Conservation (phyloP, 2,329 filamentous ascomycete species). For the Kalmusia sp. region DNA sequence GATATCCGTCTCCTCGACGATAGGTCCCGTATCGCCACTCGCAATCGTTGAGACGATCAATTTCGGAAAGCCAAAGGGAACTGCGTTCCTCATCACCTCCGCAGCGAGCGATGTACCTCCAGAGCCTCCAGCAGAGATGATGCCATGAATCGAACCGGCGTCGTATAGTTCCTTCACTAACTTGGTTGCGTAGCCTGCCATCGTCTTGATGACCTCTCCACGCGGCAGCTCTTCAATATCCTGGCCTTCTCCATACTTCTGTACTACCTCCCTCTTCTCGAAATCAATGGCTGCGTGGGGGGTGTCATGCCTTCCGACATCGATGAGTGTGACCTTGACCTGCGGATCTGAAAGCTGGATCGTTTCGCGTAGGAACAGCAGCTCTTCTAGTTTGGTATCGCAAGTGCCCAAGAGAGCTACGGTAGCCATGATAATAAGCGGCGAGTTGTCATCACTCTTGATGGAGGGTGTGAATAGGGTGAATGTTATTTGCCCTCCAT, state of each 20-base stretch:
- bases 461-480: not conserved
- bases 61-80: slow-evolving; percentile 73
- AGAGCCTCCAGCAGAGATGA: slow-evolving; percentile 68
- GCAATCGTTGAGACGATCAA: slow-evolving; percentile 74
- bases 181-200: slow-evolving; percentile 58
- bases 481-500: not conserved
- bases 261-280: slow-evolving; percentile 51
- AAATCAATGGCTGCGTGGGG: slow-evolving; percentile 58
- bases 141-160: slow-evolving; percentile 57
- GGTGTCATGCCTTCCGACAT: slow-evolving; percentile 59
- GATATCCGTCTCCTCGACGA: slow-evolving; percentile 74
- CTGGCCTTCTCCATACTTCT: slow-evolving; percentile 28
- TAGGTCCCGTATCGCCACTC: slow-evolving; percentile 68
- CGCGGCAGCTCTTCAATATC: slow-evolving; percentile 54
- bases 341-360: slow-evolving; percentile 45
- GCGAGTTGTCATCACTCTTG: not conserved
- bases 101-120: slow-evolving; percentile 68
- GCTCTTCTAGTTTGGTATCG: slow-evolving; percentile 69
- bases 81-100: slow-evolving; percentile 64
- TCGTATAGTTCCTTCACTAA: slow-evolving; percentile 52
- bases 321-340: slow-evolving; percentile 57
- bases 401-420: slow-evolving; percentile 68
- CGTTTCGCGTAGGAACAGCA: slow-evolving; percentile 60
- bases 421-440: slow-evolving; percentile 20
- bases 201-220: slow-evolving; percentile 63